phyloP scores from a whole-genome alignment of 148 eudicot species.

The Persicaria tinctoria region DNA sequence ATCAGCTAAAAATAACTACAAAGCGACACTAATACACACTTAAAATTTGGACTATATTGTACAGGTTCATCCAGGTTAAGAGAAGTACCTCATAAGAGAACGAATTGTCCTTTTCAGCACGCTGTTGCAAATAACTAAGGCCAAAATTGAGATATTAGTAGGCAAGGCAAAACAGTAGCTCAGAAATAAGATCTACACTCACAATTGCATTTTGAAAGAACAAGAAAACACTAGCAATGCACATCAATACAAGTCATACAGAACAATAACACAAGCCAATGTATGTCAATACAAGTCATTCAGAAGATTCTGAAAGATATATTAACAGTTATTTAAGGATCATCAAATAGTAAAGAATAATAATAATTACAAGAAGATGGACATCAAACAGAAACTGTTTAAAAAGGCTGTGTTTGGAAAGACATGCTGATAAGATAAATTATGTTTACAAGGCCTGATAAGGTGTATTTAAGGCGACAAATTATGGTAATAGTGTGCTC shows the following conservation, averaged over 20 bases:
- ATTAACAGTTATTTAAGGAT: no score
- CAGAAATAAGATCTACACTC: not conserved
- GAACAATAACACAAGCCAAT: not conserved
- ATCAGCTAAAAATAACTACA: not conserved
- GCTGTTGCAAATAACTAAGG: conserved; percentile 87
- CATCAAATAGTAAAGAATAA: not conserved
- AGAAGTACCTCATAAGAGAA: conserved; percentile 87
- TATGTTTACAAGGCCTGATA: not conserved
- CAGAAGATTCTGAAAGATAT: not conserved
- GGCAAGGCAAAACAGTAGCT: not conserved
- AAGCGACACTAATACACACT: not conserved
- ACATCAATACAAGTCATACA: not conserved
- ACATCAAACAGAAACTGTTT: not conserved
- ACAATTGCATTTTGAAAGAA: not conserved
- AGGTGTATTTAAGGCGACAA: not conserved
- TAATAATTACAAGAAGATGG: not conserved
- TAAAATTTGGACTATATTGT: not conserved
- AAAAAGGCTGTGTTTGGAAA: not conserved
- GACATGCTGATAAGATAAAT: not conserved
- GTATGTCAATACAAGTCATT: not conserved
- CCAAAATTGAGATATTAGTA: conserved; percentile 10
- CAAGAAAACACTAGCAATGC: not conserved
- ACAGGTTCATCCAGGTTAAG: conserved; percentile 4
- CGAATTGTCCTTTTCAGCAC: conserved; percentile 62
- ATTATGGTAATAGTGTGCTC: not conserved